A percentile compares a stretch with the other conserved stretches of the same genome.
Conservation (phyloP, 2,329 filamentous ascomycete species). For the Hypomyces perniciosus region DNA sequence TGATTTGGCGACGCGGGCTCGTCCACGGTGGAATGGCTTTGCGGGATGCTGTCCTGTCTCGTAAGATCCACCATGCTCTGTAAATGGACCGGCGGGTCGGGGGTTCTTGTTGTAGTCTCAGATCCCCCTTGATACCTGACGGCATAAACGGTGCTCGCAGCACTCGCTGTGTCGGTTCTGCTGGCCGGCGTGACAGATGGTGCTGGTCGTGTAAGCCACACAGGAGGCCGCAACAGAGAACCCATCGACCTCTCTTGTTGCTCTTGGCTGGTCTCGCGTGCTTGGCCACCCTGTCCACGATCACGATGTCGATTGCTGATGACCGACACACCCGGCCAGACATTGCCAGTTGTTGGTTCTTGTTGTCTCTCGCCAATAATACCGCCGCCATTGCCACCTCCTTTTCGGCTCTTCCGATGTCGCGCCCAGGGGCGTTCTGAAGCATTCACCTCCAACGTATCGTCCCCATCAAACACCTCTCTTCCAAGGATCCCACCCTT, state of each 20-base stretch:
- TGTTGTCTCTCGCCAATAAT: slow-evolving; percentile 14
- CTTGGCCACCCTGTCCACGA: slow-evolving; percentile 10
- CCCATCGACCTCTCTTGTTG: slow-evolving; percentile 24
- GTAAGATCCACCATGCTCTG: slow-evolving; percentile 27
- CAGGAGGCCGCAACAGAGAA: slow-evolving; percentile 41
- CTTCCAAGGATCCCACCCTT: slow-evolving; percentile 88
- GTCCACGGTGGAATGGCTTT: slow-evolving; percentile 20
- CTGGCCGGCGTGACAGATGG: slow-evolving; percentile 52
- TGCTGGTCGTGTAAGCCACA: slow-evolving; percentile 51
- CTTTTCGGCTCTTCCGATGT: slow-evolving; percentile 31
- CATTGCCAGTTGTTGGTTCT: slow-evolving; percentile 17
- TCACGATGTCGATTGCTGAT: slow-evolving; percentile 23
- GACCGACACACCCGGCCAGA: slow-evolving; percentile 24
- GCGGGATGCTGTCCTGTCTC: slow-evolving; percentile 29
- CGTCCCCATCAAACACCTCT: slow-evolving; percentile 89
- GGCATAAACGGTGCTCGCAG: slow-evolving; percentile 58
- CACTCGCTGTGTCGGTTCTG: slow-evolving; percentile 57
- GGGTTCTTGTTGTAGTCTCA: slow-evolving; percentile 43
- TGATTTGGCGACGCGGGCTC: slow-evolving; percentile 21
- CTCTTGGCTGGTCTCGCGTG: slow-evolving; percentile 19
- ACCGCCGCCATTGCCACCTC: slow-evolving; percentile 11
- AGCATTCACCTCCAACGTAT: slow-evolving; percentile 68
- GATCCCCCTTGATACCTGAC: slow-evolving; percentile 55
- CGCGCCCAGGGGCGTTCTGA: slow-evolving; percentile 45
- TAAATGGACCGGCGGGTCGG: slow-evolving; percentile 30